Evolutionary conservation across 2,329 filamentous ascomycete species (phyloP).

Genomic region (Knufia petricola): DNA sequence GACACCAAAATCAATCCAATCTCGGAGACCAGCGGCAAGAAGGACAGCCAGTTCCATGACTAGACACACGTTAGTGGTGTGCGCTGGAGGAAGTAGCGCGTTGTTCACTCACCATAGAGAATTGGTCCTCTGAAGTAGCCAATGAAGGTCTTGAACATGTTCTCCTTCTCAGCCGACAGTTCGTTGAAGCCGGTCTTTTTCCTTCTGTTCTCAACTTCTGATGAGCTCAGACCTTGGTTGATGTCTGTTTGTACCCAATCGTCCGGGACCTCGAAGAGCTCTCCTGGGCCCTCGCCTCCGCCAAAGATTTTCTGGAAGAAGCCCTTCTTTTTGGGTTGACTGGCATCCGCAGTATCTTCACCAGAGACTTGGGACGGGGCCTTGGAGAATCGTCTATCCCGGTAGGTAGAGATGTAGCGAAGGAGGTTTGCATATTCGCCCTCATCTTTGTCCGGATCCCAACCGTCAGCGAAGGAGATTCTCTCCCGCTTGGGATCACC

Average conservation of each 20-base stretch:
- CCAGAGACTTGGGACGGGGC: constrained; percentile 32
- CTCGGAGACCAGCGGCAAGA: constrained; percentile 61
- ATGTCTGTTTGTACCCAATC: constrained; percentile 63
- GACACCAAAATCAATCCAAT: constrained; percentile 70
- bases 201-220: constrained; percentile 54
- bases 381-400: constrained; percentile 45
- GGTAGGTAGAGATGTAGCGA: constrained; percentile 59
- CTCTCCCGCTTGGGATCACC: constrained; percentile 24
- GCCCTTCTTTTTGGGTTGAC: constrained; percentile 41
- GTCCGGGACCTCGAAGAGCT: constrained; percentile 45
- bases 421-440: constrained; percentile 59
- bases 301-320: constrained; percentile 50
- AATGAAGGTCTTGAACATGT: constrained; percentile 64
- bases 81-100: neutral
- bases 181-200: constrained; percentile 63
- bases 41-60: constrained; percentile 77
- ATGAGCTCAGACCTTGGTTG: constrained; percentile 49
- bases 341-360: constrained; percentile 34
- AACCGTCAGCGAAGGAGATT: constrained; percentile 25
- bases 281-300: constrained; percentile 21
- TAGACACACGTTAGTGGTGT: constrained; percentile 25
- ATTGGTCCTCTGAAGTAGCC: constrained; percentile 67
- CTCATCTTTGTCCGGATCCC: constrained; percentile 26
- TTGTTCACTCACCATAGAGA: constrained; percentile 57
- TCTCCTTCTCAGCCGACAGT: constrained; percentile 63